Evolutionary conservation across 768 basidiomycete genomes (phyloP).

Genomic region (Termitomyces sp.): DNA sequence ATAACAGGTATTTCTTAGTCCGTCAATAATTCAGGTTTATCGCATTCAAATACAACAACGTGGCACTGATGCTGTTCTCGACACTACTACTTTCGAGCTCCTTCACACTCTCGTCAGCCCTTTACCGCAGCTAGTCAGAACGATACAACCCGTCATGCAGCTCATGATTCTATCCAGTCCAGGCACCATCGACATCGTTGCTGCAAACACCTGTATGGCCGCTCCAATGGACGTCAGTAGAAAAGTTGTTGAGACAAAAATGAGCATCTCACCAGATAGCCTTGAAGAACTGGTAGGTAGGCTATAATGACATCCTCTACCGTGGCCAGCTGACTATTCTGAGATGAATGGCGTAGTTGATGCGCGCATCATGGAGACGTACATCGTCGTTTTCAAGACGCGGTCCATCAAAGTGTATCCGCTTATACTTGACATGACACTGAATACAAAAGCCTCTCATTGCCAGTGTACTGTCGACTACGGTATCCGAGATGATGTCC

Average conservation of each 20-base stretch:
- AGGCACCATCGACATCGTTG: slow-evolving; percentile 28
- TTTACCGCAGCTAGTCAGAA: slow-evolving; percentile 23
- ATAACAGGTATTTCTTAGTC: slow-evolving; percentile 9
- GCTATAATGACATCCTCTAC: not conserved
- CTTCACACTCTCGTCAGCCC: slow-evolving; percentile 16
- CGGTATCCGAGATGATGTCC: not conserved
- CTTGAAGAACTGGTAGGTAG: slow-evolving; percentile 29
- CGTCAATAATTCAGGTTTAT: slow-evolving; percentile 7
- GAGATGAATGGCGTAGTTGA: slow-evolving; percentile 39
- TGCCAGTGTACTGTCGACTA: not conserved
- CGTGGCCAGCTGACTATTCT: not conserved
- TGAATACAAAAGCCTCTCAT: not conserved
- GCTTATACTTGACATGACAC: slow-evolving; percentile 2
- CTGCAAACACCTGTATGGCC: slow-evolving; percentile 1
- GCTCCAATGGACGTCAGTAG: slow-evolving; percentile 8
- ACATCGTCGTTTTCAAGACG: slow-evolving; percentile 47
- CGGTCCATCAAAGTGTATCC: slow-evolving; percentile 46
- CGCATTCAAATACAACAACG: slow-evolving; percentile 4
- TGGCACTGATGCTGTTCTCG: not conserved
- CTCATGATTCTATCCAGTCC: slow-evolving; percentile 26
- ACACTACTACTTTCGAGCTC: slow-evolving; percentile 9
- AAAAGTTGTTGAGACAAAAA: not conserved
- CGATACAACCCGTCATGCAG: slow-evolving; percentile 27
- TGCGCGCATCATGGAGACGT: slow-evolving; percentile 39
- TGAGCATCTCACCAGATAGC: slow-evolving; percentile 16